phyloP scores from a whole-genome alignment of 2,329 filamentous ascomycete genomes.

The Colletotrichum zoysiae region DNA sequence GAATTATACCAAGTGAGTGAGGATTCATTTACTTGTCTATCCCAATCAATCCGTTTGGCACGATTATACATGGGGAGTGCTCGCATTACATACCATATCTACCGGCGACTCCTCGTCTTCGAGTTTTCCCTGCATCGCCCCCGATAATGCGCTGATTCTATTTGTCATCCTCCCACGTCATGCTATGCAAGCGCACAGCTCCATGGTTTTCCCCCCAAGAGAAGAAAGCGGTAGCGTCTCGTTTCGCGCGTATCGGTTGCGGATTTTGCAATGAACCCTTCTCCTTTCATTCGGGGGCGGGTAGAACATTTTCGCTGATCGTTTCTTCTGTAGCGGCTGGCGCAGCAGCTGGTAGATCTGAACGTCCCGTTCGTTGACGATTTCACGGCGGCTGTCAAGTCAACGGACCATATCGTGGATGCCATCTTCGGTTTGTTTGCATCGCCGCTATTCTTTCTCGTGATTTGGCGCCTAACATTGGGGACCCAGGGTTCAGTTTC shows the following conservation, averaged over 20 bases:
- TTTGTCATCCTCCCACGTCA: conserved; percentile 15
- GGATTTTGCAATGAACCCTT: background rate
- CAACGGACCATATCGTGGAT: conserved; percentile 86
- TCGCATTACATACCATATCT: conserved; percentile 22
- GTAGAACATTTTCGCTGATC: conserved; percentile 45
- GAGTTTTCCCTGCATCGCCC: conserved; percentile 7
- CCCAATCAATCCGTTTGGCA: conserved; percentile 17
- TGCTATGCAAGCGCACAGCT: conserved; percentile 33
- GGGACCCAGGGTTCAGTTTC: conserved; percentile 83
- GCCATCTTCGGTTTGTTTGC: conserved; percentile 84
- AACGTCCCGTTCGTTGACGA: conserved; percentile 86
- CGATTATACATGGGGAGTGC: conserved; percentile 26
- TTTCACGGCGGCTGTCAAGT: conserved; percentile 74
- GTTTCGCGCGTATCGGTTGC: conserved; percentile 19
- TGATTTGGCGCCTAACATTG: conserved; percentile 32
- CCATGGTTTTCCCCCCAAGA: conserved; percentile 6
- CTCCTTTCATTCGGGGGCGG: background rate
- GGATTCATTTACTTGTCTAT: conserved; percentile 28
- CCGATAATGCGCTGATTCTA: background rate
- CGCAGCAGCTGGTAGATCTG: conserved; percentile 86
- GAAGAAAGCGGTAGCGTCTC: conserved; percentile 31
- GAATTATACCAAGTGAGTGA: conserved; percentile 83
- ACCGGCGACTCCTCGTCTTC: conserved; percentile 31
- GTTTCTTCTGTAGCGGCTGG: conserved; percentile 72
- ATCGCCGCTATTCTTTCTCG: background rate